Evolutionary conservation across 2,329 filamentous ascomycete species (phyloP), one percentile per base, ranked within the genome.

Genomic region (Neopestalotiopsis sp.): DNA sequence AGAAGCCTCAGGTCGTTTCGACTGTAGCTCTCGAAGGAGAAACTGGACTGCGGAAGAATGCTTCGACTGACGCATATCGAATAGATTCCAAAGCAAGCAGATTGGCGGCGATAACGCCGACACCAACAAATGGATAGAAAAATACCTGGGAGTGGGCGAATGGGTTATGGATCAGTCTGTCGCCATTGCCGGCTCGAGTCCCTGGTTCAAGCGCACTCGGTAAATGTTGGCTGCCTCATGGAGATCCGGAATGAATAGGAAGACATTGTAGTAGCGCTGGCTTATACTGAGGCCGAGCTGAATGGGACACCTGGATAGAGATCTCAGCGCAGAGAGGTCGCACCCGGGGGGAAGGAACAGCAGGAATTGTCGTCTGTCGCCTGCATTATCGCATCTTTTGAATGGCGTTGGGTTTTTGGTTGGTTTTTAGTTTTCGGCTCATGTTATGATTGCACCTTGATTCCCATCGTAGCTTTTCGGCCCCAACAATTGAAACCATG

Each of bases 91-190:
- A 84, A 91, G 92, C 76, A 94, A 98, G 73, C 91, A 91, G 75
- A 88, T 97, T 77, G 88, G 92, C 40, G 85, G 86, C 79, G 94
- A 97, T 69, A 95, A 91, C 81, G 93, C 94, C 80, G 92, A 95
- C 71, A 82, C 96, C 74, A 91, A 92, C 79, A 91, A 91, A 77
- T 98, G 95, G 94, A 90, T 98, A 74, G 92, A 95, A 78, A 95
- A 92, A 80, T 98, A 98, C 81, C 90, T 98, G 58, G 94, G 94
- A 71, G 91, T 98, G 20, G 96, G 96, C 75, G 96, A 99, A 85
- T 97, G 94, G 90, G 93, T 98, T 72, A 97, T 99, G 94, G 96
- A 99, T 81, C 93, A 97, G 84, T 97, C 94, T 38, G 94, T 98
- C 40, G 95, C 95, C 56, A 89, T 98, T 68, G 93, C 97, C 79